Base-by-base conservation (phyloP, 2,329 filamentous ascomycete species). In the Aulographum hederae region DNA sequence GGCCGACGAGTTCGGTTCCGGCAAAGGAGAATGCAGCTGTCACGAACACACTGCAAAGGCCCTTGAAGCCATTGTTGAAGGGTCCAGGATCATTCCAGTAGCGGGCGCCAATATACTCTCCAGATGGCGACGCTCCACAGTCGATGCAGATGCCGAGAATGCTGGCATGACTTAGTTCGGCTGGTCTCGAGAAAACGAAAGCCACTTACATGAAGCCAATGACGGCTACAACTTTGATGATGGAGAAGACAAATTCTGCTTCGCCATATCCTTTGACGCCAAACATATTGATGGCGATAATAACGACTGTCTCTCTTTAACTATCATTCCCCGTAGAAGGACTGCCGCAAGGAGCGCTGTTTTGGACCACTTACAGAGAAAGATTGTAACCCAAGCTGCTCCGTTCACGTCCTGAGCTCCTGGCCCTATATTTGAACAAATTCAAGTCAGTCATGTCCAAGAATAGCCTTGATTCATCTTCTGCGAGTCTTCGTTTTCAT, bases 131-230 rank as follows among this genome's bases (percentile, higher is more conserved):
- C 30, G 82, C 85, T 28, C 81, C 84, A 42, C 76, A 77, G 53
- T 91, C 82, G 44, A 92, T 67, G 34, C 92, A 71, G 38, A 92
- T 76, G 5, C 81, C 85, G 4, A 93, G 69, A 31, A 94, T 70
- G 41, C 77, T 82, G 12, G 43, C 32, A 30, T 39, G 40, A 18
- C 29, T 28, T 17, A 26, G 11, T 2, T 13, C 21, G n/a, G 15
- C n/a, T n/a, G n/a, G n/a, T n/a, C n/a, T n/a, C n/a, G n/a, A n/a
- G n/a, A 6, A 33, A 14, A 26, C 17, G 34, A 51, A 34, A 43
- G 18, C 10, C 13, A 56, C 72, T 58, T 54, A 78, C 75, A 77
- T 82, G 12, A 8, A 33, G 14, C 27, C 17, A 34, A 51, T 34
- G 42, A 93, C 73, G 18, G 85, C 82, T 26, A 76, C 62, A 31